Percentiles rank a stretch among this genome's conserved stretches.
These are phyloP conservation scores for Poronia punctata DNA, from an alignment of 495 filamentous ascomycete genomes.

Conservation along the genomic window DNA sequence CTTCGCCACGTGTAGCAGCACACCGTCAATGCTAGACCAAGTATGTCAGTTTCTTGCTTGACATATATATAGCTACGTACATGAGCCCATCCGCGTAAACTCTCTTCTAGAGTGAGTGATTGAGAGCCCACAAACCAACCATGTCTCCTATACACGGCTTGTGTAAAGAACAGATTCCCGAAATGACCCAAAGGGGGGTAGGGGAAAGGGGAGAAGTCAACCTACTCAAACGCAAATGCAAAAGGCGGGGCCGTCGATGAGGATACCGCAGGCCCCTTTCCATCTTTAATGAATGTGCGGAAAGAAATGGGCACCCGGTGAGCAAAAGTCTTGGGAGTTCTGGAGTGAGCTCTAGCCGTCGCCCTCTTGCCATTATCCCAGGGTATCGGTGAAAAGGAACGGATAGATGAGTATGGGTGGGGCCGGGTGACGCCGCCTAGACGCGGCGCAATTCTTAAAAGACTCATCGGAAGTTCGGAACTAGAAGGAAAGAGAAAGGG, in stretches of 20 bases:
- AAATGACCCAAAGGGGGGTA: not conserved
- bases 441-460: not conserved
- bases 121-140: too few relatives aligned
- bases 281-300: slow-evolving; percentile 6
- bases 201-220: slow-evolving; percentile 11
- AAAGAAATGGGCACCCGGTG: not conserved
- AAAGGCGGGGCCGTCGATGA: slow-evolving; percentile 32
- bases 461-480: slow-evolving; percentile 20
- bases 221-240: slow-evolving; percentile 82
- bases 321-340: too few relatives aligned
- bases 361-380: not conserved
- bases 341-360: too few relatives aligned
- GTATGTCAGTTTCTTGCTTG: slow-evolving; percentile 9
- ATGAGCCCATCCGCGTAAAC: too few relatives aligned
- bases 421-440: slow-evolving; percentile 9
- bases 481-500: not conserved
- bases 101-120: too few relatives aligned
- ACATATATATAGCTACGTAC: not conserved
- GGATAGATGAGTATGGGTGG: slow-evolving; percentile 7
- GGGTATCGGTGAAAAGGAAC: not conserved
- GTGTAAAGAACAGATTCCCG: not conserved
- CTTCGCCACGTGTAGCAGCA: slow-evolving; percentile 76
- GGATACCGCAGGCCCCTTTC: not conserved
- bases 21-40: slow-evolving; percentile 76
- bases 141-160: too few relatives aligned